These are phyloP conservation scores for Vigna unguiculata DNA, from an alignment of 306 rosid species.

Conservation along the genomic window DNA sequence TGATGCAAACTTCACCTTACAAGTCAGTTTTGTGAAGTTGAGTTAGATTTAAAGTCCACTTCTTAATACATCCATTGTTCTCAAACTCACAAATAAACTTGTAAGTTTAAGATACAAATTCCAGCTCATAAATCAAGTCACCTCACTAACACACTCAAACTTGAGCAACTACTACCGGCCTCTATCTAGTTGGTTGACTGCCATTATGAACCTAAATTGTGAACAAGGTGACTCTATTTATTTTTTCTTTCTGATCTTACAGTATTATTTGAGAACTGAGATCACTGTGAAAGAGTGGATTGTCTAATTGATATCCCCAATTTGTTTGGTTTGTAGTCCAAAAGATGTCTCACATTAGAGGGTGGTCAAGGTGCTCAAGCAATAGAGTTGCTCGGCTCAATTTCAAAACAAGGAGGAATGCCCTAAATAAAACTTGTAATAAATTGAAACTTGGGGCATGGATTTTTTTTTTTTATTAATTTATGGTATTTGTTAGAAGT, in stretches of 20 bases:
- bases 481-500: too few relatives aligned
- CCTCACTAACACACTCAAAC: background rate
- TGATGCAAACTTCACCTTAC: too few relatives aligned
- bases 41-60: too few relatives aligned
- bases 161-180: background rate
- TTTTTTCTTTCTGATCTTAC: background rate
- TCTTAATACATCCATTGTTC: background rate
- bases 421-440: background rate
- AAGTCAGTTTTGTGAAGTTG: too few relatives aligned
- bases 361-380: background rate
- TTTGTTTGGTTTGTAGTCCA: background rate
- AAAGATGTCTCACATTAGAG: background rate
- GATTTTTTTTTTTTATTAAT: background rate
- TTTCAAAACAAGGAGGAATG: background rate
- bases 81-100: background rate
- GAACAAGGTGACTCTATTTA: background rate
- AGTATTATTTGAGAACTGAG: conserved; percentile 1
- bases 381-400: background rate
- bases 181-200: background rate
- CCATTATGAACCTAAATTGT: background rate
- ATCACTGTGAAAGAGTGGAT: background rate
- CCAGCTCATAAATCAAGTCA: background rate
- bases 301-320: background rate
- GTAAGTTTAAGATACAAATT: background rate
- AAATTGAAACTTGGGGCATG: background rate